Evolutionary conservation across 805 yeast genomes (phyloP).

Genomic region (Cephaloascus fragrans): DNA sequence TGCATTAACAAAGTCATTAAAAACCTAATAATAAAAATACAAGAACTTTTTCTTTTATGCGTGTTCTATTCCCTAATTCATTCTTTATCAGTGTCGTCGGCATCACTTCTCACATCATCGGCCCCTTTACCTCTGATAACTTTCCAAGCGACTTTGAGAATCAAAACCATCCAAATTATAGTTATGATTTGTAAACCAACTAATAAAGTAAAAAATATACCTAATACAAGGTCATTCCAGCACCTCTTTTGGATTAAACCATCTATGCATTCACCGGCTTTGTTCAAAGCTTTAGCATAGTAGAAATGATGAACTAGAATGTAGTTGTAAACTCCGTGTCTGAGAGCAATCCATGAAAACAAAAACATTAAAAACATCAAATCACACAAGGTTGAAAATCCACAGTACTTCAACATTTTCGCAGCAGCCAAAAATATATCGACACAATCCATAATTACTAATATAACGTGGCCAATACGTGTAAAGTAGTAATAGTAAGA

Average conservation of each 20-base stretch:
- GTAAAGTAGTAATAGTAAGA: conserved; percentile 67
- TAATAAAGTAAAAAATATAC: conserved; percentile 44
- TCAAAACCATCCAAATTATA: conserved; percentile 67
- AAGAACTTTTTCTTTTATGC: no score
- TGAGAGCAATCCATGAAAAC: conserved; percentile 54
- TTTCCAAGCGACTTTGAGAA: conserved; percentile 56
- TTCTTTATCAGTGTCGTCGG: conserved; percentile 40
- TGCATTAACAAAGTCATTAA: no score
- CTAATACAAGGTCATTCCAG: conserved; percentile 35
- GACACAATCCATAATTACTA: conserved; percentile 75
- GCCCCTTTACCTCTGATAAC: conserved; percentile 70
- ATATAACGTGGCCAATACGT: conserved; percentile 68
- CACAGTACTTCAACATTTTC: conserved; percentile 68
- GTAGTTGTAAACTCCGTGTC: conserved; percentile 70
- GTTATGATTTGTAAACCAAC: conserved; percentile 59
- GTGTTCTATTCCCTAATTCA: background rate
- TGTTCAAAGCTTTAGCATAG: conserved; percentile 36
- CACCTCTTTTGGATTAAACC: conserved; percentile 31
- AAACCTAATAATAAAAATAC: no score
- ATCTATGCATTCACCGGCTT: conserved; percentile 27
- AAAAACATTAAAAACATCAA: conserved; percentile 57
- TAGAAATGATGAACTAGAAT: conserved; percentile 49
- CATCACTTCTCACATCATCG: conserved; percentile 81
- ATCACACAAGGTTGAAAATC: conserved; percentile 54
- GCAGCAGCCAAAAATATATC: conserved; percentile 68